Evolutionary conservation across 352 stramenopile genomes (phyloP), one percentile per base, ranked within the genome.

Genomic region (Globisporangium spinosum): DNA sequence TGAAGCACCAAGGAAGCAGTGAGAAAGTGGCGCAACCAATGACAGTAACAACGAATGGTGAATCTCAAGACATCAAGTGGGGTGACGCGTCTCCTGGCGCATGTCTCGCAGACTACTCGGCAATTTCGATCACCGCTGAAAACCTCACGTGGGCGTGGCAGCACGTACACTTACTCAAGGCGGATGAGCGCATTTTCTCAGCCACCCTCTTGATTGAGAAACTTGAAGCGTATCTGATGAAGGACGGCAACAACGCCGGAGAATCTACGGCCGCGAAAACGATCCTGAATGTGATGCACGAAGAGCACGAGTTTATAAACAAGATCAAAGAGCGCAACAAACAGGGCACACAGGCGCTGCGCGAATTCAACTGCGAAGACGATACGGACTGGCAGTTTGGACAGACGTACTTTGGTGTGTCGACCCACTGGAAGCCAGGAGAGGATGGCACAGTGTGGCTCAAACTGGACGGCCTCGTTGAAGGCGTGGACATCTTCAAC

Each of bases 401-500:
- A 0, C 87, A 95, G 56, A 84, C 75, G 22, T 88, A 91, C 71
- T 79, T 91, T 64, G 87, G 85, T 1, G 82, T 95, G 0, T 89
- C 85, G 2, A 95, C 87, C 0, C 81, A 89, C 29, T 95, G 84
- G 83, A 95, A 95, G 49, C 80, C 85, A 3, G 87, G 83, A 7
- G 74, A 82, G 0, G 76, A 91, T 34, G 87, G 84, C 2, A 93
- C 87, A 0, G 74, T 93, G 17, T 95, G 87, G 85, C 78, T 95
- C 54, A 95, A 95, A 40, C 70, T 95, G 2, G 85, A 95, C 59
- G 85, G 85, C 6, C 69, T 89, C 12, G 78, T 91, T 8, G 85
- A 95, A 67, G 83, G 81, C 9, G 87, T 91, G 23, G 85, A 95
- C 62, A 82, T 93, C 17, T 93, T 95, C 73, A 90, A 91, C 69